A percentile compares a stretch with the other conserved stretches of the same genome.
phyloP scores from a whole-genome alignment of 176 grass and related monocot species.

The Avena eriantha region DNA sequence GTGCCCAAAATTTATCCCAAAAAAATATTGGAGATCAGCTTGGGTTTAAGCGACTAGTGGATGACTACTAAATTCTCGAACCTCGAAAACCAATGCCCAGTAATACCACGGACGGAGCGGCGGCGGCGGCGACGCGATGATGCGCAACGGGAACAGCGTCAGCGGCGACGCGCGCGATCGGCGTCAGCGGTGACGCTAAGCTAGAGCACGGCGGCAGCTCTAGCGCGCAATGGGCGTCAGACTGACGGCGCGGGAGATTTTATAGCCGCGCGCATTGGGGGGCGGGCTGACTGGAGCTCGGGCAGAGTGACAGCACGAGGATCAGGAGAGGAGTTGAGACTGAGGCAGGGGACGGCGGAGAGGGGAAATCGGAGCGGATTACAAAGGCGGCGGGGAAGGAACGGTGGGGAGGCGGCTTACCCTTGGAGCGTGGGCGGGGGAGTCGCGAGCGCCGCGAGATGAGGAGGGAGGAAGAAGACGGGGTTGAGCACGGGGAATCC shows the following conservation, averaged over 20 bases:
- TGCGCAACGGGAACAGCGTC: neutral
- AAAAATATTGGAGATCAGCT: neutral
- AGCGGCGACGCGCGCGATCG: neutral
- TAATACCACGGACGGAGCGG: neutral
- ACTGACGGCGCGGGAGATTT: neutral
- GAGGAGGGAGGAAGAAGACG: neutral
- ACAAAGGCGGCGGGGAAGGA: neutral
- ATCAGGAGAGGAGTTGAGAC: neutral
- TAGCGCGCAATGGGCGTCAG: neutral
- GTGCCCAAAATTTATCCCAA: neutral
- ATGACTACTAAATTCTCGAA: neutral
- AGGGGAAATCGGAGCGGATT: neutral
- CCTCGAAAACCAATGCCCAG: neutral
- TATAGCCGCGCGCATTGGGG: slow-evolving; percentile 5
- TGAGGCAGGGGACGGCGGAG: neutral
- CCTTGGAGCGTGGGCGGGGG: slow-evolving; percentile 40
- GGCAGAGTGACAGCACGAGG: neutral
- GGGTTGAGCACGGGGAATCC: slow-evolving; percentile 38
- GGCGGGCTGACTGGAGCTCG: neutral
- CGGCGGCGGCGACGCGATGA: neutral
- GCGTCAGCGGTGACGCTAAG: neutral
- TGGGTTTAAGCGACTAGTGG: neutral
- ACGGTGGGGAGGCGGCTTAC: slow-evolving; percentile 50
- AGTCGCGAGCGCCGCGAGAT: slow-evolving; percentile 22
- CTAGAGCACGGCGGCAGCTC: neutral